Evolutionary conservation across 2,329 filamentous ascomycete species (phyloP), one percentile per base, ranked within the genome.

Genomic region (Ophiostoma perfectum): DNA sequence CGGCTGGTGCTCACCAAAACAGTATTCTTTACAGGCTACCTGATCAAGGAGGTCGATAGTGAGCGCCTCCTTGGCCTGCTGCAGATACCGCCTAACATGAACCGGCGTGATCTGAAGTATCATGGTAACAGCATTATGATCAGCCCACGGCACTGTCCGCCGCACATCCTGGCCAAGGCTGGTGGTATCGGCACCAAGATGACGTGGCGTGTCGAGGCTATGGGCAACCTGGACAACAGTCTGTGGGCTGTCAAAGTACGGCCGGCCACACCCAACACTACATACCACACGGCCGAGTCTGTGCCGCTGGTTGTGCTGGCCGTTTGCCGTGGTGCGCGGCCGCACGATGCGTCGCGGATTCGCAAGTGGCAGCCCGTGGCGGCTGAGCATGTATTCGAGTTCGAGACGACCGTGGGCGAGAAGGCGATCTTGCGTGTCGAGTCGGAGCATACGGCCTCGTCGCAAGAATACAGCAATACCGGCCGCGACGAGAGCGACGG

Each of bases 91-190:
- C 89, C 89, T 4, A 83, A 84, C 69, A 80, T 88, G 67, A 82
- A 87, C 1, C 69, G 67, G 4, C 83, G 85, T 66, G 91, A 96
- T 66, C 81, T 97, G 72, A 92, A 91, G 72, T 86, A 88, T 71
- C 88, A 97, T 74, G 93, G 90, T 63, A 97, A 96, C 78, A 94
- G 90, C 78, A 93, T 99, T 73, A 84, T 97, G 74, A 98, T 99
- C 75, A 90, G 90, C 49, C 89, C 92, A 0, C 88, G 90, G 11
- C 88, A 90, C 0, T 91, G 90, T 65, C 87, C 90, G 2, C 82
- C 84, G 66, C 85, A 83, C 72, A 89, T 96, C 36, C 80, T 97
- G 44, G 85, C 90, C 66, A 95, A 92, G 77, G 90, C 95, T 11
- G 95, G 95, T 58, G 94, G 94, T 41, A 87, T 97, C 75, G 92